Conservation (phyloP, 768 basidiomycete genomes). For the Russula sp. region DNA sequence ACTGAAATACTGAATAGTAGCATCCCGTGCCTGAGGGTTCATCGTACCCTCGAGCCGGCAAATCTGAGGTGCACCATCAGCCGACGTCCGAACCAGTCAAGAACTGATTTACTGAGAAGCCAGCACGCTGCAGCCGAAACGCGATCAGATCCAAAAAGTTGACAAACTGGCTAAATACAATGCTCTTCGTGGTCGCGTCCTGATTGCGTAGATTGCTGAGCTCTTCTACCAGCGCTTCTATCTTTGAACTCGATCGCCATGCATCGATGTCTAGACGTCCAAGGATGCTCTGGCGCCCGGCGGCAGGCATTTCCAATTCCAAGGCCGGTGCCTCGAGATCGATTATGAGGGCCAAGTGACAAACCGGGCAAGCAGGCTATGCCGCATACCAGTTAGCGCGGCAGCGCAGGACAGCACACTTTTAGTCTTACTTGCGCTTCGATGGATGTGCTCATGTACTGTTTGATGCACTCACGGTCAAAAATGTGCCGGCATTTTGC, state of each 20-base stretch:
- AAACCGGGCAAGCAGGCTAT: slow-evolving; percentile 91
- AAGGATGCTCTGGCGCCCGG: slow-evolving; percentile 81
- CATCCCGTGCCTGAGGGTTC: slow-evolving; percentile 93
- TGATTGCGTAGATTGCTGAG: slow-evolving; percentile 73
- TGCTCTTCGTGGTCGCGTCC: slow-evolving; percentile 89
- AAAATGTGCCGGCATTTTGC: slow-evolving; percentile 92
- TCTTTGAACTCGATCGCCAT: slow-evolving; percentile 95
- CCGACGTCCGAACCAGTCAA: background rate
- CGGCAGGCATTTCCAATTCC: slow-evolving; percentile 59
- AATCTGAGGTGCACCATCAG: slow-evolving; percentile 40
- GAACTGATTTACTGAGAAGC: slow-evolving; percentile 61
- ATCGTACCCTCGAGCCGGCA: slow-evolving; percentile 95
- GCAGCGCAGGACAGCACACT: background rate
- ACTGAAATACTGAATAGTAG: slow-evolving; percentile 94
- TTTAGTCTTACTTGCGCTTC: slow-evolving; percentile 47
- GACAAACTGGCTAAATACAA: slow-evolving; percentile 97
- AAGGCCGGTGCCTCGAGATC: slow-evolving; percentile 93
- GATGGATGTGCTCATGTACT: slow-evolving; percentile 73
- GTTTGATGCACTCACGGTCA: slow-evolving; percentile 91
- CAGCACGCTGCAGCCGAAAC: slow-evolving; percentile 83
- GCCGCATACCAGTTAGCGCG: background rate
- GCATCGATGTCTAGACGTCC: slow-evolving; percentile 81
- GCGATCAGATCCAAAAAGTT: slow-evolving; percentile 92
- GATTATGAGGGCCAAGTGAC: slow-evolving; percentile 86
- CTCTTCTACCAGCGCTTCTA: slow-evolving; percentile 94